Conservation (phyloP, 495 filamentous ascomycete species). For the Neurospora hispaniola region DNA sequence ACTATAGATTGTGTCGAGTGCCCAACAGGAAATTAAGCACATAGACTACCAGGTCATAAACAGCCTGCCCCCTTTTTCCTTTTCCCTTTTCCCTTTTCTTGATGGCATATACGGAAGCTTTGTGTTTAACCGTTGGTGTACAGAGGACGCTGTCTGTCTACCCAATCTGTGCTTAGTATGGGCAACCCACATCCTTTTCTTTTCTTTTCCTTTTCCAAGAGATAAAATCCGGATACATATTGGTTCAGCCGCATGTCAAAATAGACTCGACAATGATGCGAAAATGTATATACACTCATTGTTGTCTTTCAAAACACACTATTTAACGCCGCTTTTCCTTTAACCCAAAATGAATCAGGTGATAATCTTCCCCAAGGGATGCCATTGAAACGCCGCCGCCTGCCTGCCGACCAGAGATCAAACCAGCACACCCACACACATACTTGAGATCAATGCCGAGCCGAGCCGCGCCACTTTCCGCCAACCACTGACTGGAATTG, state of each 20-base stretch:
- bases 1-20: not conserved
- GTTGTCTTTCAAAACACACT: not conserved
- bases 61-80: too few relatives aligned
- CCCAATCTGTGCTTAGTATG: too few relatives aligned
- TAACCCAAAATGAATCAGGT: not conserved
- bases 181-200: too few relatives aligned
- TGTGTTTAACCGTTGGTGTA: too few relatives aligned
- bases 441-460: not conserved
- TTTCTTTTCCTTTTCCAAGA: too few relatives aligned
- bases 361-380: not conserved
- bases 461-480: not conserved
- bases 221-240: not conserved
- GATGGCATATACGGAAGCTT: not conserved
- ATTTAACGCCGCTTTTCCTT: not conserved
- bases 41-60: not conserved
- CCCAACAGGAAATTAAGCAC: not conserved
- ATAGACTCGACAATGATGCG: not conserved
- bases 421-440: not conserved
- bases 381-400: not conserved
- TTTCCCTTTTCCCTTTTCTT: too few relatives aligned
- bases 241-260: not conserved
- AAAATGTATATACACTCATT: not conserved
- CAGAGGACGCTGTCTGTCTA: too few relatives aligned
- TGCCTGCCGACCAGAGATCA: not conserved
- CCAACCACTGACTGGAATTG: not conserved